phyloP scores from a whole-genome alignment of 1,139 yeast species.

The Yarrowia galli region DNA sequence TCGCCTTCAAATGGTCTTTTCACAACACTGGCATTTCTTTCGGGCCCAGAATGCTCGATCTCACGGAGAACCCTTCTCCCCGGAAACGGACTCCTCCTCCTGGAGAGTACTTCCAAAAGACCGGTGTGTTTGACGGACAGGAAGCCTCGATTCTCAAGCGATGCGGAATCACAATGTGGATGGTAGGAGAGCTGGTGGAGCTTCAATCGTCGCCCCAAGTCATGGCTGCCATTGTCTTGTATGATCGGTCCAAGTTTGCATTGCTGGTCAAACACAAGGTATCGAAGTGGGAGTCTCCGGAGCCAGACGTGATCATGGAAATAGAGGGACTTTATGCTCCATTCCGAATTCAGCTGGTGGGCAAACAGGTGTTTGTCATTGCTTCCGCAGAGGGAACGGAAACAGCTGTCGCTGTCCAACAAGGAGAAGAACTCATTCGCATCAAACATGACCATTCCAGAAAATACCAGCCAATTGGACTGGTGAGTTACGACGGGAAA shows the following conservation, averaged over 20 bases:
- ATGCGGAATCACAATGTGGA: conserved; percentile 19
- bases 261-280: conserved; percentile 15
- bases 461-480: conserved; percentile 11
- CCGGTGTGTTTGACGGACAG: conserved; percentile 5
- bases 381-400: conserved; percentile 8
- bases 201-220: conserved; percentile 7
- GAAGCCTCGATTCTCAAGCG: background rate
- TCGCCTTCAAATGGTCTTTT: conserved; percentile 16
- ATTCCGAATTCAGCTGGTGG: conserved; percentile 1
- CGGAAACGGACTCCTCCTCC: conserved; percentile 8
- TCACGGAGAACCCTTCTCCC: background rate
- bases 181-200: conserved; percentile 10
- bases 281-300: conserved; percentile 3
- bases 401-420: conserved; percentile 8
- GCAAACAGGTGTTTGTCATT: conserved; percentile 20
- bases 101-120: conserved; percentile 15
- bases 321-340: background rate
- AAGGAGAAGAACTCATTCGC: conserved; percentile 7
- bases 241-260: conserved; percentile 2
- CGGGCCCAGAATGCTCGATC: conserved; percentile 18
- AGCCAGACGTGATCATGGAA: conserved; percentile 7
- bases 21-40: background rate
- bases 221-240: conserved; percentile 11
- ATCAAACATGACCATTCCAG: conserved; percentile 2
- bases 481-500: background rate